Evolutionary conservation across 495 filamentous ascomycete genomes (phyloP), one percentile per base, ranked within the genome.

Genomic region (Penicillium cataractarum): DNA sequence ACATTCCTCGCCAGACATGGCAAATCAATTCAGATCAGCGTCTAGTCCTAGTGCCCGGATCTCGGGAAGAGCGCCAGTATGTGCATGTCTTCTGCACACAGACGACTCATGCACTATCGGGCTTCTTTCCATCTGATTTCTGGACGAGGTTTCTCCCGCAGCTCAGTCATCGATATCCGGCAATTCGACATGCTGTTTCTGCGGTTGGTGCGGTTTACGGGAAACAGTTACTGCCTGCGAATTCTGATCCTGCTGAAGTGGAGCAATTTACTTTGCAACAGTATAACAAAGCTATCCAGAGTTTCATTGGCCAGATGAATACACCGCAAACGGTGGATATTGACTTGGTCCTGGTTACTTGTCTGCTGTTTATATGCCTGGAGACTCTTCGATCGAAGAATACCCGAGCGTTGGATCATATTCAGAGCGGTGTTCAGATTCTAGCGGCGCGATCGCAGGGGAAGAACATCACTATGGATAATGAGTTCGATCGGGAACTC

Each of bases 191-290:
- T 74, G 86, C 87, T 6, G 82, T 88, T 3, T 80, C 88, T 9
- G 87, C 87, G 17, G 75, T 90, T n/a, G 84, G 86, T 53, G 84
- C 85, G 0, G 70, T 87, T 42, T 87, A 89, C 62, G 85, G 87
- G 69, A 53, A 79, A 83, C 67, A 55, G 19, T 22, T 63, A 15
- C 58, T 10, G 4, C 32, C 44, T 6, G 29, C 44, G 12, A 52
- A 52, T 15, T 24, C 19, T 21, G 48, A 12, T 26, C 5, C 26
- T 15, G 40, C 12, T 5, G 48, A 15, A 12, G 55, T 17, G 2
- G 60, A 71, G 8, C 21, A 58, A 2, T 73, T 86, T 42, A 78
- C 80, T 27, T 71, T 87, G 6, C 71, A 72, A 50, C 83, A 86
- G 61, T 87, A 87, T 64, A 85, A 84, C 61, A 75, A 78, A 50